Base-by-base conservation (phyloP, 1,284 basidiomycete species). In the Omphalotus olearius region DNA sequence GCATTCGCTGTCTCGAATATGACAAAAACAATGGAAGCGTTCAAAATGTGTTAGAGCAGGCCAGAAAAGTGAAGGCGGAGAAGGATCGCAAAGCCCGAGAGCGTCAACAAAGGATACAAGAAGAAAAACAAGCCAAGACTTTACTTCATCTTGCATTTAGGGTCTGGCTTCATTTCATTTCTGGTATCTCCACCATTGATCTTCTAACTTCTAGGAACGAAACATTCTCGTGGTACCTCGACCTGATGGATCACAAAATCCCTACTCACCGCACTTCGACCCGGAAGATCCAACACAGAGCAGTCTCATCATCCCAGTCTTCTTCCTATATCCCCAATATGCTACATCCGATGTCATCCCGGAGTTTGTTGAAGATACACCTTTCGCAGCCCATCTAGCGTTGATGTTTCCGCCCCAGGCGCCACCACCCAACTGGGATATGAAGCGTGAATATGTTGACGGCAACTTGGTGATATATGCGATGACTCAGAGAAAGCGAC, bases 321-420 rank as follows among this genome's bases (percentile, higher is more conserved):
- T 97, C 71, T 86, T 98, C 67, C 77, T 98, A 55, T 98, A 98
- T 67, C 97, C 97, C 1, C 86, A 93, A 67, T 76, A 95, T 62
- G 80, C 85, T 26, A 91, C 84, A 20, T 91, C 92, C 45, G 95
- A 99, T 69, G 77, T 95, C 53, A 90, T 98, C 59, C 77, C 88
- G 11, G 78, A 87, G 51, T 98, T 94, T 70, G 79, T 87, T 60
- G 94, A 98, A 66, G 81, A 89, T 58, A 88, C 91, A 0, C 80
- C 91, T 1, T 91, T 99, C 63, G 75, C 79, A 6, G 81, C 82
- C 36, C 91, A 97, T 60, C 74, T 98, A 6, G 75, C 77, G 13
- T 73, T 75, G 52, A 95, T 95, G 83, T 97, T 96, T 70, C 92
- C 88, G 0, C 79, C 80, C 7, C 63, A 77, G 37, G 78, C 73